Conservation (phyloP, 179 eudicot genomes). For the Actinidia arguta region DNA sequence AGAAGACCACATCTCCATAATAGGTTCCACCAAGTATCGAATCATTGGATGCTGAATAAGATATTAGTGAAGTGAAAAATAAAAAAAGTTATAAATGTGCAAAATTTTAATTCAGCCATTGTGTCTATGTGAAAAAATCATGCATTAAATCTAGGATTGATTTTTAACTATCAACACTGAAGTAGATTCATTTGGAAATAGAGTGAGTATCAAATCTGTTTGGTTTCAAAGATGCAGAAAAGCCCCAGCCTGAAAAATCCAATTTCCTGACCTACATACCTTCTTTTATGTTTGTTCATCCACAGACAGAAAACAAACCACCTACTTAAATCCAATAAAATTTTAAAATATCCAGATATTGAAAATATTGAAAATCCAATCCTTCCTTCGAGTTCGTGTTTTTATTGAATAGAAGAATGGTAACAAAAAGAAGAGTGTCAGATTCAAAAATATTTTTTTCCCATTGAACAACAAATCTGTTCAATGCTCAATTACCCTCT, state of each 20-base stretch:
- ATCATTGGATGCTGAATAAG: not conserved
- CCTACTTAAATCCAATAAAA: not conserved
- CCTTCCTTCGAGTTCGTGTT: no score
- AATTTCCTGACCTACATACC: not conserved
- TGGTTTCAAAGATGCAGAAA: constrained; percentile 8
- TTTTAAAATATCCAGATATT: not conserved
- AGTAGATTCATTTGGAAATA: not conserved
- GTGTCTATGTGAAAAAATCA: not conserved
- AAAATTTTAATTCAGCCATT: not conserved
- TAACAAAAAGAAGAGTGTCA: no score
- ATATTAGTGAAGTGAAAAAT: not conserved
- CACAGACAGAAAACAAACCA: not conserved
- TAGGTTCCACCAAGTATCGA: not conserved
- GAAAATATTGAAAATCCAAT: not conserved
- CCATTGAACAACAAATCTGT: no score
- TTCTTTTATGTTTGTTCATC: not conserved
- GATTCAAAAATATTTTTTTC: no score
- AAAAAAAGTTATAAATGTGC: not conserved
- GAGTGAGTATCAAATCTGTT: not conserved
- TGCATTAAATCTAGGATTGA: not conserved
- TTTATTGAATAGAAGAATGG: no score
- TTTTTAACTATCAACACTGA: not conserved
- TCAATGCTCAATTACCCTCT: no score
- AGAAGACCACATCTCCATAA: not conserved
- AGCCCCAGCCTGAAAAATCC: not conserved